Evolutionary conservation across 2,329 filamentous ascomycete genomes (phyloP).

Genomic region (Phaeoacremonium minimum): DNA sequence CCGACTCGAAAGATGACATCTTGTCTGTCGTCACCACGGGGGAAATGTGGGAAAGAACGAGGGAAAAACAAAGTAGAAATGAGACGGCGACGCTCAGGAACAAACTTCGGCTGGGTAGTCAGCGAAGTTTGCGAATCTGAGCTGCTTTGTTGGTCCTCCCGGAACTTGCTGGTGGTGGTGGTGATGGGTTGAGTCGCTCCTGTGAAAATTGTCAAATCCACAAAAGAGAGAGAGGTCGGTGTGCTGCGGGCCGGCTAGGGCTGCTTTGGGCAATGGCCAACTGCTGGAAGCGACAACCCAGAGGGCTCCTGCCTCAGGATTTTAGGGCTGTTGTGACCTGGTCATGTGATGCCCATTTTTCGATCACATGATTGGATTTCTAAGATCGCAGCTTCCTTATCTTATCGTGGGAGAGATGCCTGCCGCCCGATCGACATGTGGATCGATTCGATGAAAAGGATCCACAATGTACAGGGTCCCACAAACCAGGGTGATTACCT

Average conservation of each 20-base stretch:
- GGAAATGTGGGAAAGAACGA: too few relatives aligned
- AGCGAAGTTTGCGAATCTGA: slow-evolving; percentile 10
- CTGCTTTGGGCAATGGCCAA: not conserved
- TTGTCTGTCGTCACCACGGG: slow-evolving; percentile 19
- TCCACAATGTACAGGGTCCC: too few relatives aligned
- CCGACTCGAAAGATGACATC: slow-evolving; percentile 50
- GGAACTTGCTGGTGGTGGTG: slow-evolving; percentile 4
- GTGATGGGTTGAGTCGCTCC: slow-evolving; percentile 6
- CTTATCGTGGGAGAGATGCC: too few relatives aligned
- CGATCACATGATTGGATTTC: too few relatives aligned
- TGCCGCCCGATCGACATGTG: too few relatives aligned
- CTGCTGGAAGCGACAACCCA: not conserved
- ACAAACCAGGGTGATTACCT: too few relatives aligned
- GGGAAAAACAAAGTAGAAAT: slow-evolving; percentile 4
- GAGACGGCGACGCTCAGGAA: slow-evolving; percentile 16
- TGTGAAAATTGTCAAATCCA: not conserved
- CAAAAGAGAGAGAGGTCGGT: not conserved
- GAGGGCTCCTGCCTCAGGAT: not conserved
- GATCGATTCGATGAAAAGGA: too few relatives aligned
- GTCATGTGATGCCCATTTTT: too few relatives aligned
- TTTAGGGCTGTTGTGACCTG: not conserved
- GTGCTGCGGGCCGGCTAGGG: not conserved
- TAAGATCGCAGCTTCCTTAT: too few relatives aligned
- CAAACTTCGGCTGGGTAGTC: slow-evolving; percentile 4
- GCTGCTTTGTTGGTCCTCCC: slow-evolving; percentile 8